Evolutionary conservation across 495 filamentous ascomycete species (phyloP).

Genomic region (Podospora conica): DNA sequence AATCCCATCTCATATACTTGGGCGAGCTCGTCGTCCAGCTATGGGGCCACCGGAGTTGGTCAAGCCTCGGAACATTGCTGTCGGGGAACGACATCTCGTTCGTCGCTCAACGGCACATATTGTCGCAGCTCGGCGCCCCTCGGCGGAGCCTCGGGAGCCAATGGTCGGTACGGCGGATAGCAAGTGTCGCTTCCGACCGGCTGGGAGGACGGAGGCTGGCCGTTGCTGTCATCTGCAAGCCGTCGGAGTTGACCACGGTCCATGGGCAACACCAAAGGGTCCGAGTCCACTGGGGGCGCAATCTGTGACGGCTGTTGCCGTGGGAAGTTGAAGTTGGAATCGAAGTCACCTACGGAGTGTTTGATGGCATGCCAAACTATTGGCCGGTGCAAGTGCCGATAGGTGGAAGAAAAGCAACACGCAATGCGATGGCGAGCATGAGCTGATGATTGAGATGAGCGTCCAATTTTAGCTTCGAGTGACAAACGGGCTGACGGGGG

Average conservation of each 20-base stretch:
- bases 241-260: background rate
- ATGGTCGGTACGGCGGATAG: background rate
- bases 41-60: background rate
- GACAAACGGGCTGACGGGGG: background rate
- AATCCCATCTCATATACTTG: background rate
- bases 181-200: background rate
- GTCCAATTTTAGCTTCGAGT: background rate
- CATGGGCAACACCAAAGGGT: background rate
- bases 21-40: background rate
- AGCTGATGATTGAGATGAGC: background rate
- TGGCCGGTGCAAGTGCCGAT: background rate
- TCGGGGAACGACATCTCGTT: background rate
- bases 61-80: background rate
- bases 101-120: background rate
- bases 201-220: background rate
- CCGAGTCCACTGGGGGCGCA: background rate
- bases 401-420: background rate
- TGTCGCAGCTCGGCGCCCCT: background rate
- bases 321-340: no score
- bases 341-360: background rate
- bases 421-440: background rate
- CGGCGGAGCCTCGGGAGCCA: background rate
- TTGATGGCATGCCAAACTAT: background rate
- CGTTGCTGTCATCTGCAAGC: background rate
- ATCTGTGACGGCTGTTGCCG: background rate